Conservation (phyloP, 129 eudicot genomes). For the Helianthus tuberosus region DNA sequence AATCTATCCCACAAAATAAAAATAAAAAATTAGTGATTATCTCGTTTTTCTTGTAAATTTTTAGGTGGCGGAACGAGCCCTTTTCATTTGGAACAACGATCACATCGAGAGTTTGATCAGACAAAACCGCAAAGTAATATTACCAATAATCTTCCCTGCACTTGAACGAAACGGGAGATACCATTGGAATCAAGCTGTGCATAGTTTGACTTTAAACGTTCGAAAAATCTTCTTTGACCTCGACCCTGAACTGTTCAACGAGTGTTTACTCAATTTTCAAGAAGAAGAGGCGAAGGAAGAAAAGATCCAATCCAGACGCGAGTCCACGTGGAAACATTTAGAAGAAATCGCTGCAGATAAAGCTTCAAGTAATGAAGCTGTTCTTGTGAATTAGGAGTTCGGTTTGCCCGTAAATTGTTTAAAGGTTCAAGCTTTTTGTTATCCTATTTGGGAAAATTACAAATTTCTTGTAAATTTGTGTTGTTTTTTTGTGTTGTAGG, state of each 20-base stretch:
- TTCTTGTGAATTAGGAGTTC: slow-evolving; percentile 50
- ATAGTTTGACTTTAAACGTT: slow-evolving; percentile 67
- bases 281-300: slow-evolving; percentile 73
- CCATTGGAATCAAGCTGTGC: slow-evolving; percentile 98
- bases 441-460: slow-evolving; percentile 30
- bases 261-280: slow-evolving; percentile 69
- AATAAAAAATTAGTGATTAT: neutral
- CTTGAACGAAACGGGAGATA: slow-evolving; percentile 68
- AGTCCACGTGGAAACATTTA: slow-evolving; percentile 69
- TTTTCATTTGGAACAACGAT: slow-evolving; percentile 90
- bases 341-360: slow-evolving; percentile 61
- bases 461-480: slow-evolving; percentile 38
- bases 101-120: slow-evolving; percentile 78
- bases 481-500: slow-evolving; percentile 37
- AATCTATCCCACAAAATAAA: neutral
- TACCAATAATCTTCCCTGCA: slow-evolving; percentile 90
- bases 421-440: slow-evolving; percentile 30
- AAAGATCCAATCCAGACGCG: slow-evolving; percentile 61
- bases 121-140: slow-evolving; percentile 81
- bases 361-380: slow-evolving; percentile 60
- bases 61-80: slow-evolving; percentile 87
- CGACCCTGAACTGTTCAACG: slow-evolving; percentile 76
- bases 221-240: slow-evolving; percentile 79
- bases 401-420: slow-evolving; percentile 8
- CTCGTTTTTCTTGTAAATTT: slow-evolving; percentile 2